phyloP scores from a whole-genome alignment of 805 yeast genomes.

The Suhomyces sp. region DNA sequence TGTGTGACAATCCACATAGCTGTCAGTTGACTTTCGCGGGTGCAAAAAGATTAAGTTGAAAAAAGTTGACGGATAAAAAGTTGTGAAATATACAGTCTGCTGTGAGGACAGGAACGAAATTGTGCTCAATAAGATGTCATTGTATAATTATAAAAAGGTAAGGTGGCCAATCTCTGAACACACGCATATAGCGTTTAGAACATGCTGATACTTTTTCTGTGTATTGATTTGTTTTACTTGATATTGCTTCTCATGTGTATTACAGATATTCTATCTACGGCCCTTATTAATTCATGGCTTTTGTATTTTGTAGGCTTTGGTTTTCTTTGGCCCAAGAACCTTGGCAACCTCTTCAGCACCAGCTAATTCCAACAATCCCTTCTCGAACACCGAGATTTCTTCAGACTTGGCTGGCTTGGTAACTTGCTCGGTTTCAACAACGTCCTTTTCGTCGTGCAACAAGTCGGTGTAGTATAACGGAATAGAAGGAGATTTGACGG shows the following conservation, averaged over 20 bases:
- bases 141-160: too few species aligned
- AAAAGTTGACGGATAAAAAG: neutral
- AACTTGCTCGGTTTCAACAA: conserved; percentile 28
- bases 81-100: too few species aligned
- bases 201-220: neutral
- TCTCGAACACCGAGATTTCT: conserved; percentile 60
- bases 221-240: neutral
- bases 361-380: conserved; percentile 76
- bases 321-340: conserved; percentile 53
- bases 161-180: too few species aligned
- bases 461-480: conserved; percentile 75
- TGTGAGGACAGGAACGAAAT: neutral
- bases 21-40: neutral
- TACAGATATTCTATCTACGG: neutral
- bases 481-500: conserved; percentile 71
- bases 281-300: too few species aligned
- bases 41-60: neutral
- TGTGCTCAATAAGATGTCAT: too few species aligned
- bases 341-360: conserved; percentile 69
- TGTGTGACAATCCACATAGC: conserved; percentile 3
- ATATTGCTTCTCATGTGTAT: neutral
- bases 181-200: neutral
- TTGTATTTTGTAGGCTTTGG: conserved; percentile 15
- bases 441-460: conserved; percentile 50
- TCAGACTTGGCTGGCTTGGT: conserved; percentile 27